Evolutionary conservation across 2,329 filamentous ascomycete species (phyloP), one percentile per base, ranked within the genome.

Genomic region (Colletotrichum plurivorum): DNA sequence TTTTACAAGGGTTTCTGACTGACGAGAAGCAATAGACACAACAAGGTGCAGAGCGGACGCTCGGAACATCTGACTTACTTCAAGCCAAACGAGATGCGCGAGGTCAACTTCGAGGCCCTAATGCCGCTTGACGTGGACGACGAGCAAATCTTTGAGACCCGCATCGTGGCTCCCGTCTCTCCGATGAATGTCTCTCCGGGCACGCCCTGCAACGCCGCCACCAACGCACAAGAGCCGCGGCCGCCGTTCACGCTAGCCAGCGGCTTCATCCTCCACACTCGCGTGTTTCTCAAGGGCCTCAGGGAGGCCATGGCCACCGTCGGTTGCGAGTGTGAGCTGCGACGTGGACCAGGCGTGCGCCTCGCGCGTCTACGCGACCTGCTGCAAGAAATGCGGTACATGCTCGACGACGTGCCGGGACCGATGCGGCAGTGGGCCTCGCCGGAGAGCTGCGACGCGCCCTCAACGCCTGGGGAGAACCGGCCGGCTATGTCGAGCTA

Each of bases 41-140:
- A 63, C 16, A 70, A 64, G 53, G 61, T 74, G 9, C 75, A 76
- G 9, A 64, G 51, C 27, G 73, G 74, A 4, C 73, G 73, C 1
- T 69, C 67, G 20, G 69, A 73, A 2, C 71, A 69, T 5, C 60
- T 79, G 5, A 71, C 73, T 1, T 79, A 76, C 65, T 72, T 79
- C 15, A 77, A 79, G 18, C 73, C 74, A 2, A 69, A 69, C 4
- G 73, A 75, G 13, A 63, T 80, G 1, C 73, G 73, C 8, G 73
- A 75, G 16, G 73, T 79, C 49, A 71, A 78, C 46, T 77, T 76
- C 15, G 76, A 77, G 9, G 77, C 78, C 5, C 68, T 80, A 5
- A 74, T 78, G 60, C 78, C 78, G 1, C 39, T 78, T 1, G 74
- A 77, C 18, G 70, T 79, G 1, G 75, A 76, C n/a, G 78, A 80